A percentile compares a stretch with the other conserved stretches of the same genome.
These are phyloP conservation scores for Didymosphaeria variabile DNA, from an alignment of 2,329 filamentous ascomycete genomes.

Conservation along the genomic window DNA sequence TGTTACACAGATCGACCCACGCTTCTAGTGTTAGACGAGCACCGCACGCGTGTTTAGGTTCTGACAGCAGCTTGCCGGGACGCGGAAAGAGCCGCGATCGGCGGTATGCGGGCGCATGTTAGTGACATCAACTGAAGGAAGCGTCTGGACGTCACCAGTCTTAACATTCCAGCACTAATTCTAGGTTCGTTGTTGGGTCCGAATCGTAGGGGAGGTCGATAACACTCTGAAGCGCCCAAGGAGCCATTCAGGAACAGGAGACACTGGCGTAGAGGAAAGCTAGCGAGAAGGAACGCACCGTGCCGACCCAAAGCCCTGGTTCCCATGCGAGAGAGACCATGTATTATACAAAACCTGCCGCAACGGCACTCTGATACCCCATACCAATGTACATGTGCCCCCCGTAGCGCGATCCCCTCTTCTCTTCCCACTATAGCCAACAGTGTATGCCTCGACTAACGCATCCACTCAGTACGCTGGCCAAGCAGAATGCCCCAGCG, in stretches of 20 bases:
- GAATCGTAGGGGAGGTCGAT: not conserved
- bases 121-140: not conserved
- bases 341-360: conserved; percentile 1
- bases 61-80: not conserved
- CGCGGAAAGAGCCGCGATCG: conserved; percentile 6
- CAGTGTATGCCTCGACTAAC: not conserved
- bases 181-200: not conserved
- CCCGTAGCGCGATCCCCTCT: too few relatives aligned
- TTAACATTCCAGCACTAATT: not conserved
- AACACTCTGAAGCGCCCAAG: not conserved
- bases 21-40: not conserved
- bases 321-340: not conserved
- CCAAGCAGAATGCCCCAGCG: too few relatives aligned
- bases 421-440: too few relatives aligned
- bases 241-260: not conserved
- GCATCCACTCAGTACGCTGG: not conserved
- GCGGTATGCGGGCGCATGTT: not conserved
- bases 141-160: not conserved
- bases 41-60: not conserved
- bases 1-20: not conserved
- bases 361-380: conserved; percentile 11
- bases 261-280: not conserved
- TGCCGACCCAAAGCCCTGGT: not conserved
- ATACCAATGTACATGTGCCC: not conserved
- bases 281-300: not conserved